phyloP scores from a whole-genome alignment of 768 basidiomycete genomes.

The Psilocybe subaeruginosa region DNA sequence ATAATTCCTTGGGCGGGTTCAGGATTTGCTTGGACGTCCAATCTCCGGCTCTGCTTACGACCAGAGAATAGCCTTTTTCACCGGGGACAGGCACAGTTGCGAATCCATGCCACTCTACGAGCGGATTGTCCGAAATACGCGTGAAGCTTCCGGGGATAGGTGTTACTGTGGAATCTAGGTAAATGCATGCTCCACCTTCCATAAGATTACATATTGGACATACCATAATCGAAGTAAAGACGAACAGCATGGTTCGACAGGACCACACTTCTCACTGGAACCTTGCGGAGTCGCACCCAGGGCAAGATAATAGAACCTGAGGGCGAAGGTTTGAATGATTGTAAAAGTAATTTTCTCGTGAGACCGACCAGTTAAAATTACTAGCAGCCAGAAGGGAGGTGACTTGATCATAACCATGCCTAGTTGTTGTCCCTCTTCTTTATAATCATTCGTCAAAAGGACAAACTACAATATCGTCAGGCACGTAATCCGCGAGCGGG shows the following conservation, averaged over 20 bases:
- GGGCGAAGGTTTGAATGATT: not conserved
- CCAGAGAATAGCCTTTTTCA: constrained; percentile 53
- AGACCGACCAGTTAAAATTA: constrained; percentile 46
- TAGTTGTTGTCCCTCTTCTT: constrained; percentile 35
- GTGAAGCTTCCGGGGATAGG: constrained; percentile 50
- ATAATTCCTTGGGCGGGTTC: constrained; percentile 56
- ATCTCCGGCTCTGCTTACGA: constrained; percentile 61
- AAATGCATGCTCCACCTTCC: not conserved
- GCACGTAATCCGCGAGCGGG: not conserved
- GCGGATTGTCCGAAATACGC: constrained; percentile 47
- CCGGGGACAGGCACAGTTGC: constrained; percentile 54
- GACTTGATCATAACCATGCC: constrained; percentile 45
- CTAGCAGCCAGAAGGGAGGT: constrained; percentile 58
- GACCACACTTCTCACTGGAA: constrained; percentile 53
- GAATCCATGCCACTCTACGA: constrained; percentile 63
- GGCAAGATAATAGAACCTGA: constrained; percentile 55
- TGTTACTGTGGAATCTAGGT: constrained; percentile 31
- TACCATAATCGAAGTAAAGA: constrained; percentile 62
- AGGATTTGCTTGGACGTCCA: constrained; percentile 58
- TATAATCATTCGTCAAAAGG: constrained; percentile 57
- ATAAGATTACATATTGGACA: constrained; percentile 12
- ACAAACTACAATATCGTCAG: constrained; percentile 37
- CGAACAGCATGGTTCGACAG: constrained; percentile 61
- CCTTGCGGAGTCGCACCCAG: constrained; percentile 63
- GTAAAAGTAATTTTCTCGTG: not conserved